Conservation (phyloP, 2,329 filamentous ascomycete species). For the Sporothrix brasiliensis region DNA sequence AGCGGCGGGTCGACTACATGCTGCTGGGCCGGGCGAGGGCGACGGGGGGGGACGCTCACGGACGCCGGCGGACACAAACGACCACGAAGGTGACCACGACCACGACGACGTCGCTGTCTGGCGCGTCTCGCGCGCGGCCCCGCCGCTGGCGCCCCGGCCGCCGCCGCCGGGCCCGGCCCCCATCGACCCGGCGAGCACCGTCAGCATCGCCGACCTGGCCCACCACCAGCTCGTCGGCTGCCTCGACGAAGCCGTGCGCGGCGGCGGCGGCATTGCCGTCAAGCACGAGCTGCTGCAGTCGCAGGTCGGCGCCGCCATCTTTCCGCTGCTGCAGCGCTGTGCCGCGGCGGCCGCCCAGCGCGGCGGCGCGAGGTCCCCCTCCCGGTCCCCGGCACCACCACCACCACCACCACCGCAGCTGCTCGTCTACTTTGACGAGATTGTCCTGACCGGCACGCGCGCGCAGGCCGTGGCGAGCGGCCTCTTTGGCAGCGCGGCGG, state of each 20-base stretch:
- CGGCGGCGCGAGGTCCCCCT: no score
- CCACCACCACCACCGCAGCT: background rate
- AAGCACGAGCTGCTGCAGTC: constrained; percentile 1
- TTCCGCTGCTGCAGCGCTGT: constrained; percentile 18
- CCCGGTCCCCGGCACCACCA: no score
- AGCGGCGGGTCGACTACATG: constrained; percentile 1
- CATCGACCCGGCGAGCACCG: background rate
- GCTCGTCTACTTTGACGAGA: constrained; percentile 31
- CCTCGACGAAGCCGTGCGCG: constrained; percentile 20
- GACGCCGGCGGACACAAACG: no score
- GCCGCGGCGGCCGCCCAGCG: background rate
- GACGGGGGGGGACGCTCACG: no score
- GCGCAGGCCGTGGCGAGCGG: constrained; percentile 29
- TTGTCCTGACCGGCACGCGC: constrained; percentile 27
- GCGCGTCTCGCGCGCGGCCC: background rate
- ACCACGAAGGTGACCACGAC: background rate
- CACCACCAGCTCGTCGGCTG: constrained; percentile 4
- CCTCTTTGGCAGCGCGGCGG: constrained; percentile 27
- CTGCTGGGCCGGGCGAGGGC: background rate
- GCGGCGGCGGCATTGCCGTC: constrained; percentile 23
- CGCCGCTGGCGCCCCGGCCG: background rate
- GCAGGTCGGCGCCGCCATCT: constrained; percentile 17
- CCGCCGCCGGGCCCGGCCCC: background rate
- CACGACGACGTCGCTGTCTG: background rate
- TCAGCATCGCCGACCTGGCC: background rate